A percentile compares a stretch with the other conserved stretches of the same genome.
phyloP scores from a whole-genome alignment of 176 grass and related monocot genomes.

The Miscanthus lutarioriparius region DNA sequence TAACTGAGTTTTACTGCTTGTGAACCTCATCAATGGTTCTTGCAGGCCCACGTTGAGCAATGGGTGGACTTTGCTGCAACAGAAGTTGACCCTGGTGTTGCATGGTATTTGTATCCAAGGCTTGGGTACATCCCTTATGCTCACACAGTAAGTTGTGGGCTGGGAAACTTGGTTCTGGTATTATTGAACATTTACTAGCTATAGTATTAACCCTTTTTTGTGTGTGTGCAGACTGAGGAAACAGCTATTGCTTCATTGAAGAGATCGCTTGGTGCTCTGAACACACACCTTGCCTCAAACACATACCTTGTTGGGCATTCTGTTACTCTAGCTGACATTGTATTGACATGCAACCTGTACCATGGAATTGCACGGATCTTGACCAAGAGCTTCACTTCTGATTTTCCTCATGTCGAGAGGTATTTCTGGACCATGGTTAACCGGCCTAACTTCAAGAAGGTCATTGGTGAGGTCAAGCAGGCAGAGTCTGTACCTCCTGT shows the following conservation, averaged over 20 bases:
- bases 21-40: not conserved
- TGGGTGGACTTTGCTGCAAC: constrained; percentile 84
- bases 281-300: constrained; percentile 66
- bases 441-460: constrained; percentile 72
- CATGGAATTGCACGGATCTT: constrained; percentile 48
- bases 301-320: constrained; percentile 80
- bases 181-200: not conserved
- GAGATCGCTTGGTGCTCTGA: constrained; percentile 60
- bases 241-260: constrained; percentile 62
- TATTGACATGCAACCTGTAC: constrained; percentile 75
- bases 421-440: constrained; percentile 91
- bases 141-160: constrained; percentile 50
- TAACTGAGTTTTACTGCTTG: not conserved
- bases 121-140: constrained; percentile 49
- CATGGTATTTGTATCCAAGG: constrained; percentile 67
- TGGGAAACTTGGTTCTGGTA: not conserved
- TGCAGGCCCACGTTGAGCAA: constrained; percentile 76
- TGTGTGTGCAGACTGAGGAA: constrained; percentile 67
- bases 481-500: constrained; percentile 57
- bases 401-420: constrained; percentile 88
- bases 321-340: constrained; percentile 74
- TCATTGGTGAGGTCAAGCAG: constrained; percentile 71
- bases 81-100: constrained; percentile 73
- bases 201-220: not conserved
- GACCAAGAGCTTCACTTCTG: constrained; percentile 74